Percentiles rank a stretch among this genome's conserved stretches.
Evolutionary conservation across 192 early-diverging fungal species (phyloP).

Genomic region (Haplosporangium gracile): DNA sequence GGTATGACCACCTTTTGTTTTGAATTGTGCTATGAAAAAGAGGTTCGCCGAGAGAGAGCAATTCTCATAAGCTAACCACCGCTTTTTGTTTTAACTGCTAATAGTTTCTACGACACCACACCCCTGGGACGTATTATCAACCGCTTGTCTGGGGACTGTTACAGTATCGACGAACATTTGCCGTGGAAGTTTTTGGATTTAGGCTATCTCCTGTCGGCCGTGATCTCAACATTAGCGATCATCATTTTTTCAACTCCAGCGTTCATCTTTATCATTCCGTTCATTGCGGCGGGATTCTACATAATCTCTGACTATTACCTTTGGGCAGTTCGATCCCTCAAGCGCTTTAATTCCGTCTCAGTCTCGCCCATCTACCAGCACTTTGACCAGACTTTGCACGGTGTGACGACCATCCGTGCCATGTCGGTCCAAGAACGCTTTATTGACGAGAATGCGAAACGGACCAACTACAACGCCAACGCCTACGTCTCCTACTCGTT

Average conservation of each 20-base stretch:
- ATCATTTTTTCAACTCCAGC: conserved; percentile 57
- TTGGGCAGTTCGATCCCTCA: conserved; percentile 45
- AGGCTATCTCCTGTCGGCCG: neutral
- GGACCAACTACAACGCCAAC: conserved; percentile 71
- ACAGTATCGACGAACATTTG: conserved; percentile 42
- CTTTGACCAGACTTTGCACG: conserved; percentile 42
- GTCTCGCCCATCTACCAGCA: conserved; percentile 49
- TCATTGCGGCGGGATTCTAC: conserved; percentile 17
- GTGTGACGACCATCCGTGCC: conserved; percentile 43
- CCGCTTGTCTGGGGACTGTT: conserved; percentile 36
- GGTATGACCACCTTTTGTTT: conserved; percentile 65
- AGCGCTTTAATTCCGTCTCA: conserved; percentile 60
- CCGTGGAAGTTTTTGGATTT: conserved; percentile 59
- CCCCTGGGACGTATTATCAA: conserved; percentile 38
- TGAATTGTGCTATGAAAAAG: neutral
- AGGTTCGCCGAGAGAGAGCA: neutral
- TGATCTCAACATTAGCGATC: conserved; percentile 38
- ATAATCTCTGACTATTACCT: conserved; percentile 25
- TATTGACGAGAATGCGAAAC: conserved; percentile 33
- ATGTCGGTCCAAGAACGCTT: conserved; percentile 37
- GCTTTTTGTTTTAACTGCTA: neutral
- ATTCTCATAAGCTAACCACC: neutral
- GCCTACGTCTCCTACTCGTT: conserved; percentile 24
- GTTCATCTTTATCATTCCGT: conserved; percentile 28
- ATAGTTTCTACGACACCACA: conserved; percentile 47